Evolutionary conservation across 1,139 yeast species (phyloP), one percentile per base, ranked within the genome.

Genomic region (Yamadazyma dushanensis): DNA sequence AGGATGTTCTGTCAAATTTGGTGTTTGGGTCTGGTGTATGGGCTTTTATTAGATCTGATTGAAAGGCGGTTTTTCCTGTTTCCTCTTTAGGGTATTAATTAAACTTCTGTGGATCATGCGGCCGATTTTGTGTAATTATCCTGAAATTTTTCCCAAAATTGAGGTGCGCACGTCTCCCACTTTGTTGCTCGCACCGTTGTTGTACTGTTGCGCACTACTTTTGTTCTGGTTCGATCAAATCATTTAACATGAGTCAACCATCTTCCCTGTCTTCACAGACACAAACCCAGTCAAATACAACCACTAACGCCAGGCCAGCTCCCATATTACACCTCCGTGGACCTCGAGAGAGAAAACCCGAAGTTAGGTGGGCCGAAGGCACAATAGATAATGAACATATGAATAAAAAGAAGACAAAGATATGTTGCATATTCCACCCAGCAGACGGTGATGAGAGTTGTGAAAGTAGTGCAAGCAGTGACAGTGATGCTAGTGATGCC

Each of bases 371-470:
- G 96, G 72, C 80, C 4, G 86, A 83, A 29, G 95, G 82, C 34
- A 92, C 88, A 4, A 70, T 90, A 5, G 97, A 90, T 59, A 90
- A 90, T 54, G 98, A 90, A 59, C 66, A 84, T 55, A 70, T 92
- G 84, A 76, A 83, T 53, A 85, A 78, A 65, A 90, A 90, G 64
- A 89, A 88, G 57, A 78, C 95, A 14, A 92, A 90, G 59, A 83
- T 90, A n/a, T 92, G 98, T 56, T 90, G 98, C 50, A 90, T 92
- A 16, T 92, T 83, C 63, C 96, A 88, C 53, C 96, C 96, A 2
- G 83, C 82, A 34, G 83, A 81, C 51, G 92, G 78, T 24, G 86
- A 79, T 41, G 78, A 72, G 34, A 72, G 74, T 13, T 64, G 73
- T 14, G 36, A 27, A 10, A 41, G 45, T 21, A 56, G 59, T 8